phyloP scores from a whole-genome alignment of 2,329 filamentous ascomycete species.

The Colletotrichum sp. region DNA sequence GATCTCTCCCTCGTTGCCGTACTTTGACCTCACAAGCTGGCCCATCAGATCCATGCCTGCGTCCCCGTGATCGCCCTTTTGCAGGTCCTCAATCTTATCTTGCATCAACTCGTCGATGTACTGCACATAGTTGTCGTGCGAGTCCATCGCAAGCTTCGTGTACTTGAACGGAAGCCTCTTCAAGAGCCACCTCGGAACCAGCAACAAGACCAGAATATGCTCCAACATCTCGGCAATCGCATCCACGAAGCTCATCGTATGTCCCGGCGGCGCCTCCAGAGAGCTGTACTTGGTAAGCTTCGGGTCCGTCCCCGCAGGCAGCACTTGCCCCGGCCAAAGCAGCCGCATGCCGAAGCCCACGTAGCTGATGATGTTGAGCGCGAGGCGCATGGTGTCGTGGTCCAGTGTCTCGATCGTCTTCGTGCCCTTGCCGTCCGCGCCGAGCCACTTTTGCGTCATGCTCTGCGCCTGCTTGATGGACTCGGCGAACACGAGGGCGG shows the following conservation, averaged over 20 bases:
- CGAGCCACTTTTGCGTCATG: conserved; percentile 65
- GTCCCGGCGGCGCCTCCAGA: conserved; percentile 51
- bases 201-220: conserved; percentile 65
- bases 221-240: conserved; percentile 67
- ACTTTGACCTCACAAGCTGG: conserved; percentile 51
- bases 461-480: conserved; percentile 64
- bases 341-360: conserved; percentile 73
- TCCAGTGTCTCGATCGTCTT: conserved; percentile 61
- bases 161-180: conserved; percentile 53
- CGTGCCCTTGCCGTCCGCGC: conserved; percentile 33
- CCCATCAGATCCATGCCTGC: conserved; percentile 60
- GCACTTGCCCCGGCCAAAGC: conserved; percentile 66
- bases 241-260: conserved; percentile 69
- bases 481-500: conserved; percentile 67
- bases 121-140: conserved; percentile 66
- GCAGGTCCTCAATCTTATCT: conserved; percentile 57
- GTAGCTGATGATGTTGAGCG: conserved; percentile 63
- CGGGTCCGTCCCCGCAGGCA: conserved; percentile 47
- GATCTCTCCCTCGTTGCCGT: conserved; percentile 29
- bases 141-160: conserved; percentile 56
- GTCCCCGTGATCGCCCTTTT: conserved; percentile 38
- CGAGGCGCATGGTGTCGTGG: conserved; percentile 68
- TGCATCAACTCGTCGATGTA: conserved; percentile 75
- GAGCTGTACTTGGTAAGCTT: conserved; percentile 54
- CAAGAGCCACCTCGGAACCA: conserved; percentile 64